Percentiles rank a stretch among this genome's conserved stretches.
These are phyloP conservation scores for Colletotrichum sp. DNA, from an alignment of 2,329 filamentous ascomycete genomes.

Conservation along the genomic window DNA sequence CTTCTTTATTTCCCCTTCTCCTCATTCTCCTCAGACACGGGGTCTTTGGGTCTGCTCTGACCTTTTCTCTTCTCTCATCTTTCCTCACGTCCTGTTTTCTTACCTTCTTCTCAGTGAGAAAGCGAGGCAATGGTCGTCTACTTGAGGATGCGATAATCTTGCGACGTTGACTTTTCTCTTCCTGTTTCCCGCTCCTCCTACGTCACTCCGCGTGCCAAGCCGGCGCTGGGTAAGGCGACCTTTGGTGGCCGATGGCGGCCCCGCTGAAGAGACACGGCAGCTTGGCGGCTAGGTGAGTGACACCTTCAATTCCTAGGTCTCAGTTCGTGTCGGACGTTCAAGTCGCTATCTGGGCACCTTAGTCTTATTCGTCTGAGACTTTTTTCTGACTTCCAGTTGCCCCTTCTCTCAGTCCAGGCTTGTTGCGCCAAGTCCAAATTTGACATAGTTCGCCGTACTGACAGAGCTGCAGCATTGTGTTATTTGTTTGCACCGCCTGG, in stretches of 20 bases:
- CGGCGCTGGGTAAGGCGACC: neutral
- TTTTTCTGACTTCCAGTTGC: neutral
- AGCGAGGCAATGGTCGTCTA: neutral
- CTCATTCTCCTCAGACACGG: neutral
- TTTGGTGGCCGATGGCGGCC: slow-evolving; percentile 10
- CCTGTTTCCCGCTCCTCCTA: neutral
- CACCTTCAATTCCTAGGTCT: neutral
- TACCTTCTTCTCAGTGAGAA: neutral
- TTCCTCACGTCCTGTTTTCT: neutral
- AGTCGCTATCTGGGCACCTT: neutral
- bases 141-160: neutral
- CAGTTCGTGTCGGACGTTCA: neutral
- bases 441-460: neutral
- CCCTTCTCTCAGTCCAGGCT: neutral
- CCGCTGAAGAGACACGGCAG: slow-evolving; percentile 18
- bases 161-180: neutral
- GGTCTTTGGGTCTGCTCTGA: neutral
- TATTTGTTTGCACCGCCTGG: slow-evolving; percentile 20
- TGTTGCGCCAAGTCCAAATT: neutral
- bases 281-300: slow-evolving; percentile 20
- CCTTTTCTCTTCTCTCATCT: neutral
- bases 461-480: neutral
- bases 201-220: slow-evolving; percentile 9
- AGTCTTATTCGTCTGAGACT: neutral
- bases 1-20: neutral